phyloP scores from a whole-genome alignment of 768 basidiomycete species.

The Tulasnella sp. region DNA sequence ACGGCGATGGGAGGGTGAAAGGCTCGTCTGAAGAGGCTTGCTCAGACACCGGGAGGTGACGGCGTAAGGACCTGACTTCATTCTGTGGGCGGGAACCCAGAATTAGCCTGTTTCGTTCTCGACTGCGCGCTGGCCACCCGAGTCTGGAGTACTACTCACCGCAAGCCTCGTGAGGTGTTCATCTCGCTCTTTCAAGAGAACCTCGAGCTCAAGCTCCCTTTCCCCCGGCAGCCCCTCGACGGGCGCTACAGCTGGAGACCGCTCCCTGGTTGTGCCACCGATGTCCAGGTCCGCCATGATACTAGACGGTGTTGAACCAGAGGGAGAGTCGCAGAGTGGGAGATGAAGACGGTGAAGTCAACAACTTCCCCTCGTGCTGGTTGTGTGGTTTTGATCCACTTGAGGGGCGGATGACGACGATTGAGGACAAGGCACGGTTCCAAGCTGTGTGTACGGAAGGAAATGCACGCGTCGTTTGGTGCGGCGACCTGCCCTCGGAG shows the following conservation, averaged over 20 bases:
- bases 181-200: constrained; percentile 74
- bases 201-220: constrained; percentile 81
- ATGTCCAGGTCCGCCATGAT: not conserved
- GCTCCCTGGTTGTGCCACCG: not conserved
- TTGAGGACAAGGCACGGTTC: constrained; percentile 21
- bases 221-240: constrained; percentile 56
- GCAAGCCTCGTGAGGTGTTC: constrained; percentile 69
- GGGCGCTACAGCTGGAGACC: not conserved
- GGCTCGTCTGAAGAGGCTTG: constrained; percentile 36
- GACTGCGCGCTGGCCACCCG: not conserved
- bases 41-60: constrained; percentile 52
- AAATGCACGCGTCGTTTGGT: constrained; percentile 7
- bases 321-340: not conserved
- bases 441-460: constrained; percentile 10
- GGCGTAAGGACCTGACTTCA: constrained; percentile 70
- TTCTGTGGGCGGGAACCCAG: constrained; percentile 51
- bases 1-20: constrained; percentile 69
- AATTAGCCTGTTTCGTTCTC: not conserved
- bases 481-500: constrained; percentile 13
- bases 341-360: not conserved
- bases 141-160: constrained; percentile 56
- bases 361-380: not conserved
- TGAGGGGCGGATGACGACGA: constrained; percentile 21
- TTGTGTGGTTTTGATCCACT: constrained; percentile 17
- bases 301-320: not conserved